Evolutionary conservation across 495 filamentous ascomycete genomes (phyloP).

Genomic region (Hapsidospora chrysogenum): DNA sequence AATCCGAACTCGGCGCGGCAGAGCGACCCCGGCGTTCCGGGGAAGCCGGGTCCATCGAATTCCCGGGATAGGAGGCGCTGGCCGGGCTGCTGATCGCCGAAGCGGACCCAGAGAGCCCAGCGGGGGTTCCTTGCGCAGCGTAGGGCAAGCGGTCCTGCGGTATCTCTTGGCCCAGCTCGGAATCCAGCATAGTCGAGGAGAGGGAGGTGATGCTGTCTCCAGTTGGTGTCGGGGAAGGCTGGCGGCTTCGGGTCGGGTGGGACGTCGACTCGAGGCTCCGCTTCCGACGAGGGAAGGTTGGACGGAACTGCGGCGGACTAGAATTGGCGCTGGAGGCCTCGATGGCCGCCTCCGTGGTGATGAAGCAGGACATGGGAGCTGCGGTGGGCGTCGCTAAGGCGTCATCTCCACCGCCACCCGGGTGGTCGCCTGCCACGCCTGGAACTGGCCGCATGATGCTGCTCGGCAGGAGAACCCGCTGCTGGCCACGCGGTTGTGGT

Average conservation of each 20-base stretch:
- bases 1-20: not conserved
- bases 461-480: too few relatives aligned
- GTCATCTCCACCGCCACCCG: not conserved
- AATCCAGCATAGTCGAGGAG: not conserved
- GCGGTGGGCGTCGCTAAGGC: not conserved
- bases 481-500: too few relatives aligned
- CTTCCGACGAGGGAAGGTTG: not conserved
- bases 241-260: not conserved
- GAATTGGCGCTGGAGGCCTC: not conserved
- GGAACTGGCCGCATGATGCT: constrained; percentile 8
- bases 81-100: not conserved
- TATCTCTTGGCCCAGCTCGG: not conserved
- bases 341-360: not conserved
- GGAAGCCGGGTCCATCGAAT: not conserved
- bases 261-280: not conserved
- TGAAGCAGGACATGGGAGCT: not conserved
- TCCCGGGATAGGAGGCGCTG: not conserved
- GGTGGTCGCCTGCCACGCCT: not conserved
- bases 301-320: not conserved
- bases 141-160: not conserved
- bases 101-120: not conserved
- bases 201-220: not conserved
- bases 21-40: too few relatives aligned
- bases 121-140: not conserved
- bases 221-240: not conserved